phyloP scores from a whole-genome alignment of 2,329 filamentous ascomycete species.

The Botrytis sinoallii region DNA sequence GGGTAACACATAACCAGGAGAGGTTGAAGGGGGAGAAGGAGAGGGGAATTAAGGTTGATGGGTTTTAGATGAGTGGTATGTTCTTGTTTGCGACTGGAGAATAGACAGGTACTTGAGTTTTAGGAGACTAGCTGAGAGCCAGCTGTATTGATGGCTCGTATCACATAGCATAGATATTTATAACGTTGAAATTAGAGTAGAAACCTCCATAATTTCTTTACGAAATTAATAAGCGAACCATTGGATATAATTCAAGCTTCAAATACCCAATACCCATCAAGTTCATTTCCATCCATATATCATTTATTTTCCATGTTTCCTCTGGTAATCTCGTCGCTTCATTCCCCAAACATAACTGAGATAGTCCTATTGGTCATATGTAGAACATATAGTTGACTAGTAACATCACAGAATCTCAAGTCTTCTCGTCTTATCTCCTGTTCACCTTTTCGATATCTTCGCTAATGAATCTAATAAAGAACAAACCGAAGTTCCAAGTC shows the following conservation, averaged over 20 bases:
- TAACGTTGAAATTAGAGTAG: neutral
- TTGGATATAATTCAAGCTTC: neutral
- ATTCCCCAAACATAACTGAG: neutral
- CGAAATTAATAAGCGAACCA: neutral
- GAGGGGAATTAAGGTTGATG: slow-evolving; percentile 33
- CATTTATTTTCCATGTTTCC: neutral
- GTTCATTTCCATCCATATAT: neutral
- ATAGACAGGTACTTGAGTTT: neutral
- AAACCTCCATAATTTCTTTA: neutral
- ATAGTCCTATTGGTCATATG: neutral
- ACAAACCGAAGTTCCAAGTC: neutral
- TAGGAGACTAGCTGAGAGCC: neutral
- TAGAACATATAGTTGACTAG: neutral
- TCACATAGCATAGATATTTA: neutral
- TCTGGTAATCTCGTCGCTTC: neutral
- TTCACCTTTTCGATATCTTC: neutral
- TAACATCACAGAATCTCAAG: neutral
- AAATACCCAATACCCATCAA: neutral
- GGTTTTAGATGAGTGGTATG: slow-evolving; percentile 15
- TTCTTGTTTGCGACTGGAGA: neutral
- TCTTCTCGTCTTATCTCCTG: neutral
- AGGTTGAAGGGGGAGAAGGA: slow-evolving; percentile 37
- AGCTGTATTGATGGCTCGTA: neutral
- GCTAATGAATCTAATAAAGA: neutral
- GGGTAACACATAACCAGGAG: slow-evolving; percentile 50